A percentile compares a stretch with the other conserved stretches of the same genome.
These are phyloP conservation scores for Wallacemonas rigidus DNA, from an alignment of 208 protist genomes.

Conservation along the genomic window DNA sequence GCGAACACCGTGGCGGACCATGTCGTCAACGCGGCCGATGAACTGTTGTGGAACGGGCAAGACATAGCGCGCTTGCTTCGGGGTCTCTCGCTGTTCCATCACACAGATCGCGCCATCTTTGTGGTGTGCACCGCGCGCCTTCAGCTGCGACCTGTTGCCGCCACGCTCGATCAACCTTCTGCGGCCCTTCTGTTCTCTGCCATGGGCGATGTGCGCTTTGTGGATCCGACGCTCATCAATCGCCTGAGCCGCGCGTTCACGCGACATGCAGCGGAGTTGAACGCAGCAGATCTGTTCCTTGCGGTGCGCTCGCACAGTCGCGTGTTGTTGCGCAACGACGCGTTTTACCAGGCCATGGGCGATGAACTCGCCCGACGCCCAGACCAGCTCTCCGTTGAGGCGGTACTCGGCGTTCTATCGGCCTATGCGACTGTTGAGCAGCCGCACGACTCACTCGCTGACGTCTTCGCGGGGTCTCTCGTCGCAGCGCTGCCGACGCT, in stretches of 20 bases:
- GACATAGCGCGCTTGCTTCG: slow-evolving; percentile 67
- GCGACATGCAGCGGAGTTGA: slow-evolving; percentile 37
- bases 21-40: slow-evolving; percentile 59
- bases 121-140: slow-evolving; percentile 63
- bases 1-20: slow-evolving; percentile 68
- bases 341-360: slow-evolving; percentile 66
- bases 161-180: slow-evolving; percentile 46
- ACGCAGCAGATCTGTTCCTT: slow-evolving; percentile 61
- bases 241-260: slow-evolving; percentile 36
- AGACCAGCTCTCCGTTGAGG: slow-evolving; percentile 48
- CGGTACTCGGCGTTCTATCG: slow-evolving; percentile 58
- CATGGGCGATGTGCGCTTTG: slow-evolving; percentile 73
- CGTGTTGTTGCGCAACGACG: slow-evolving; percentile 61
- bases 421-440: slow-evolving; percentile 61
- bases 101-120: slow-evolving; percentile 78
- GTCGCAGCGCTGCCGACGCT: slow-evolving; percentile 27
- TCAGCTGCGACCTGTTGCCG: slow-evolving; percentile 36
- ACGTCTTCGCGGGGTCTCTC: slow-evolving; percentile 28
- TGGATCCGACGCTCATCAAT: slow-evolving; percentile 75
- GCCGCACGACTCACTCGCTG: slow-evolving; percentile 32
- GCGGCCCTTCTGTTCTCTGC: slow-evolving; percentile 59
- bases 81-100: slow-evolving; percentile 78
- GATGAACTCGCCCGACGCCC: slow-evolving; percentile 23
- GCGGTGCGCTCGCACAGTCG: slow-evolving; percentile 64
- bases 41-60: slow-evolving; percentile 63